phyloP scores from a whole-genome alignment of 345 rosid species.

The Bretschneidera sinensis region DNA sequence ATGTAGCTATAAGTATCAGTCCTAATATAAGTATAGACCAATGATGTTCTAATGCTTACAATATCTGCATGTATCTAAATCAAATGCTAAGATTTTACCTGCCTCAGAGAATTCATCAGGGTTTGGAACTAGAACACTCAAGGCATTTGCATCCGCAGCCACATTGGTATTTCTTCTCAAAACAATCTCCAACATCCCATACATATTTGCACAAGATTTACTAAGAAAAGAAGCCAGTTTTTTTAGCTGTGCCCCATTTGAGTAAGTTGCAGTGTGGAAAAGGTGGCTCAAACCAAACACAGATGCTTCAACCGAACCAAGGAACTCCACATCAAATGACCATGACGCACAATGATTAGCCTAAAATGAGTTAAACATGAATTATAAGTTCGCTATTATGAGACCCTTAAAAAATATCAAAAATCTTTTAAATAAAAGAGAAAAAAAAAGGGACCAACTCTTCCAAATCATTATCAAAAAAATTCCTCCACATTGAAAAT shows the following conservation, averaged over 20 bases:
- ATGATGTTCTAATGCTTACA: neutral
- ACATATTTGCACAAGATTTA: conserved; percentile 42
- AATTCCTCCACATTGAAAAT: neutral
- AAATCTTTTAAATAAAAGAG: neutral
- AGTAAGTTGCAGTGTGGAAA: conserved; percentile 51
- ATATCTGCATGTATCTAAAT: neutral
- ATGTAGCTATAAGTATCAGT: too few relatives aligned
- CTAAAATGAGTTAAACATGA: conserved; percentile 22
- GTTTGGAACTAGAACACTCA: conserved; percentile 62
- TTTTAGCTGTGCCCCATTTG: conserved; percentile 61
- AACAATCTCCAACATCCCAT: conserved; percentile 60
- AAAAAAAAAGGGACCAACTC: neutral
- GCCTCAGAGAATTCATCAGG: conserved; percentile 45
- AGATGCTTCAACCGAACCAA: conserved; percentile 72
- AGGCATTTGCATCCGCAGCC: conserved; percentile 73
- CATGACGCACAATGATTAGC: conserved; percentile 19
- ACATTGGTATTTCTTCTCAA: conserved; percentile 73
- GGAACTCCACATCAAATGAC: conserved; percentile 31
- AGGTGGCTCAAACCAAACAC: conserved; percentile 86
- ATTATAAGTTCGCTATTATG: conserved; percentile 3
- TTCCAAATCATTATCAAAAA: neutral
- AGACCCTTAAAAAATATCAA: conserved; percentile 15
- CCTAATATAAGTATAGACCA: too few relatives aligned
- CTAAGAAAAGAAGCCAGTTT: conserved; percentile 60
- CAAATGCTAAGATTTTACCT: conserved; percentile 37